Base-by-base conservation (phyloP, 225 moss, liverwort and hornwort genomes). In the Takakia lepidozioides region DNA sequence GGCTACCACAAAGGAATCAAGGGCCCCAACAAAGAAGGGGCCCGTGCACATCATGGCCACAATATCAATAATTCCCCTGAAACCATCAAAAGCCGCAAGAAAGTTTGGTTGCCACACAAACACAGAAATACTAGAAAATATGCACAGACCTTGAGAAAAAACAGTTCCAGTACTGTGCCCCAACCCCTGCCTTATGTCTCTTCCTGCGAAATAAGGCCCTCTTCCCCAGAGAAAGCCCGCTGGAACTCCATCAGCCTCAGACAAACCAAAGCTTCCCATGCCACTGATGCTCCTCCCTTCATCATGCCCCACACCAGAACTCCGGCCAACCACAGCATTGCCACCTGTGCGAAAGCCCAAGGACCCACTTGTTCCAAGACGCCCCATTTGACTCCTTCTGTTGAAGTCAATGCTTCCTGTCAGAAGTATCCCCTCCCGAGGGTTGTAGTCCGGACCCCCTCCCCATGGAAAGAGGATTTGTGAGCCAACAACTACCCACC, bases 251-350 rank as follows among this genome's bases (percentile, higher is more conserved):
- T 48, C 48, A 48, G 19, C 48, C 29, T 48, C 48, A 24, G 48
- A 48, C 48, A 48, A 29, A 8, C 48, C 48, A n/a, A 29, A 48
- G 48, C 48, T 48, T 28, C 48, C n/a, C n/a, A n/a, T 48, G 48
- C 25, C 25, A 48, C 48, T 48, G 8, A 17, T 29, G 29, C 48
- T 48, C 27, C 48, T 27, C 48, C 48, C 48, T 48, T 29, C 48
- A 10, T 28, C 48, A 6, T 16, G 48, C 4, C 48, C 48, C n/a
- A 5, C 27, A 18, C 48, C 29, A 8, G 27, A 27, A 29, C 27
- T 48, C 48, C 14, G 13, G 1, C 27, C 48, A 29, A 48, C 6
- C 27, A 15, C 23, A 48, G 23, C 25, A 28, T 29, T 48, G 0
- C 29, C 48, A 15, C 48, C 48, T 29, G 29, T 48, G 27, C 41